Conservation (phyloP, 176 grass and related monocot species). For the Raddia guianensis region DNA sequence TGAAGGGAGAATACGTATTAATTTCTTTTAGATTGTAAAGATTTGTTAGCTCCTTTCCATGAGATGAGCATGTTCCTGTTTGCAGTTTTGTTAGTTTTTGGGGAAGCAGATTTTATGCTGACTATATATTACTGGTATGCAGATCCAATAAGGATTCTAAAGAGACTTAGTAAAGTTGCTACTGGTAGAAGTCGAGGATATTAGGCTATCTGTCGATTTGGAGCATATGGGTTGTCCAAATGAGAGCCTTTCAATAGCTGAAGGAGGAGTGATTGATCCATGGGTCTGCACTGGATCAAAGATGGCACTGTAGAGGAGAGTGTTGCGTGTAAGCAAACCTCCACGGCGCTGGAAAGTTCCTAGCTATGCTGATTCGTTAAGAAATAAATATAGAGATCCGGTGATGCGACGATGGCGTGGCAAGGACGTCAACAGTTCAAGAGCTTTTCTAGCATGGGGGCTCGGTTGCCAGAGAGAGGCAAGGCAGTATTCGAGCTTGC, state of each 20-base stretch:
- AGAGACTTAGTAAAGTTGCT: conserved; percentile 54
- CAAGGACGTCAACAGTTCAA: too few relatives aligned
- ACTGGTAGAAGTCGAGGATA: conserved; percentile 72
- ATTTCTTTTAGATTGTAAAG: background rate
- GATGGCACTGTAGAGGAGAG: conserved; percentile 73
- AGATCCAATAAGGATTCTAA: conserved; percentile 81
- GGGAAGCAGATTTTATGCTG: background rate
- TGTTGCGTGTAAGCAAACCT: conserved; percentile 80
- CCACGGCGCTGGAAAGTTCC: conserved; percentile 89
- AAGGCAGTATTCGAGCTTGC: too few relatives aligned
- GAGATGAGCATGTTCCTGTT: background rate
- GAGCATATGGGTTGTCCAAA: conserved; percentile 70
- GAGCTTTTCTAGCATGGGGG: too few relatives aligned
- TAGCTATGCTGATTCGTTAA: conserved; percentile 71
- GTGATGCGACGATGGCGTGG: too few relatives aligned
- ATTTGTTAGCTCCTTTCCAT: background rate
- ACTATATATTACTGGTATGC: conserved; percentile 63
- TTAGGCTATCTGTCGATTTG: conserved; percentile 93
- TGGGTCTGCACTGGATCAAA: conserved; percentile 84
- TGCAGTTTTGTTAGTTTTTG: conserved; percentile 16
- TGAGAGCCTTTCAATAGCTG: conserved; percentile 83
- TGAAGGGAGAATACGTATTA: background rate
- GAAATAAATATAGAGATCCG: too few relatives aligned
- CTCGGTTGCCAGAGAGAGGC: too few relatives aligned
- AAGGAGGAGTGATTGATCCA: conserved; percentile 69